phyloP scores from a whole-genome alignment of 371 early-diverging fungal species.

The Circinella minor region DNA sequence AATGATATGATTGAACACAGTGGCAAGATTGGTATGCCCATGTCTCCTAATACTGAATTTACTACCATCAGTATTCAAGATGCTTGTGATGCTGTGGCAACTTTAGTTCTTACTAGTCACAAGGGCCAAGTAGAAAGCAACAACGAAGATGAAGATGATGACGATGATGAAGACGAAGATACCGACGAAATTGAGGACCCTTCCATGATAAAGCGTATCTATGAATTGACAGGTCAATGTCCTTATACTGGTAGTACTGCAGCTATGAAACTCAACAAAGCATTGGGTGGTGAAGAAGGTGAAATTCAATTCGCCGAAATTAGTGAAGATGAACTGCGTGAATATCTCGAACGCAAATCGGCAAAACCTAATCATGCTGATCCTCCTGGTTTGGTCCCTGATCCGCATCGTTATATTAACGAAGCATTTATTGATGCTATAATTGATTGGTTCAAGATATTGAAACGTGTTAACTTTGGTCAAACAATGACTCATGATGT shows the following conservation, averaged over 20 bases:
- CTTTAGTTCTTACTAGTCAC: constrained; percentile 12
- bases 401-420: constrained; percentile 8
- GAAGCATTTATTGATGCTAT: constrained; percentile 6
- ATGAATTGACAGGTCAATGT: constrained; percentile 17
- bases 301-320: constrained; percentile 12
- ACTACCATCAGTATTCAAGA: constrained; percentile 18
- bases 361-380: neutral
- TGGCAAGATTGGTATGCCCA: constrained; percentile 25
- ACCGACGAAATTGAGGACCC: neutral
- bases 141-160: neutral
- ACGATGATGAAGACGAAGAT: constrained; percentile 9
- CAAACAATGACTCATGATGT: constrained; percentile 16
- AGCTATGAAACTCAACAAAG: constrained; percentile 11
- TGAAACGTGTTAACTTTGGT: neutral
- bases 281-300: constrained; percentile 11
- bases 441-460: constrained; percentile 15
- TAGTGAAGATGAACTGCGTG: constrained; percentile 7
- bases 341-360: constrained; percentile 11
- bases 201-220: constrained; percentile 20
- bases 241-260: constrained; percentile 11
- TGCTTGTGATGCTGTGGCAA: constrained; percentile 21
- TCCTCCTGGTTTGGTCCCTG: neutral
- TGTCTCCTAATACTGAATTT: neutral
- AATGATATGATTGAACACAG: constrained; percentile 16
- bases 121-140: constrained; percentile 13